phyloP scores from a whole-genome alignment of 1,139 yeast species.

The Kurtzmaniella natalensis region DNA sequence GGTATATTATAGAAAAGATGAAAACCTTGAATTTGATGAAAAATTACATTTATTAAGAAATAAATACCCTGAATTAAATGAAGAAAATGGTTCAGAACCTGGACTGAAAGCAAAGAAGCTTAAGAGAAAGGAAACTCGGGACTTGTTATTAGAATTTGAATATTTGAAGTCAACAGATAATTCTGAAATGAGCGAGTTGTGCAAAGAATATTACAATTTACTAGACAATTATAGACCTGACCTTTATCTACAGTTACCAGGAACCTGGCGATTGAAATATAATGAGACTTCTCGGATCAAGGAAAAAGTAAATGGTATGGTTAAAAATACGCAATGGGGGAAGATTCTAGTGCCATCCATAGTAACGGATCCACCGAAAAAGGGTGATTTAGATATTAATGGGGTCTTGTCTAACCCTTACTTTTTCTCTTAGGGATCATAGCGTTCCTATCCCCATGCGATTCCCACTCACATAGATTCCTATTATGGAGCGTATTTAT shows the following conservation, averaged over 20 bases:
- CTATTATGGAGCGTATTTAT: too few species aligned
- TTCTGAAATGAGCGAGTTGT: background rate
- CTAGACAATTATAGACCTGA: constrained; percentile 18
- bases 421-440: constrained; percentile 34
- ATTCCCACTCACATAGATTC: too few species aligned
- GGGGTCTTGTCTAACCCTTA: constrained; percentile 30
- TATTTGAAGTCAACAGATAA: background rate
- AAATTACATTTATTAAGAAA: constrained; percentile 13
- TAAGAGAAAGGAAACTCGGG: background rate
- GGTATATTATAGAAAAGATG: constrained; percentile 26
- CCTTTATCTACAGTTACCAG: constrained; percentile 14
- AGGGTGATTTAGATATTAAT: constrained; percentile 30
- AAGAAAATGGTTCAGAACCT: too few species aligned
- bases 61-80: constrained; percentile 8
- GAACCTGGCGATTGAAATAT: constrained; percentile 3
- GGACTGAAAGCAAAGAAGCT: constrained; percentile 1
- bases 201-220: constrained; percentile 7
- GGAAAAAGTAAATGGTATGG: background rate
- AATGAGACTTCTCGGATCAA: constrained; percentile 9
- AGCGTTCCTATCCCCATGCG: too few species aligned
- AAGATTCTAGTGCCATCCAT: constrained; percentile 24
- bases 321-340: constrained; percentile 9
- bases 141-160: background rate
- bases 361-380: constrained; percentile 25
- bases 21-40: constrained; percentile 16